Evolutionary conservation across 768 basidiomycete genomes (phyloP).

Genomic region (Sarcodon sp.): DNA sequence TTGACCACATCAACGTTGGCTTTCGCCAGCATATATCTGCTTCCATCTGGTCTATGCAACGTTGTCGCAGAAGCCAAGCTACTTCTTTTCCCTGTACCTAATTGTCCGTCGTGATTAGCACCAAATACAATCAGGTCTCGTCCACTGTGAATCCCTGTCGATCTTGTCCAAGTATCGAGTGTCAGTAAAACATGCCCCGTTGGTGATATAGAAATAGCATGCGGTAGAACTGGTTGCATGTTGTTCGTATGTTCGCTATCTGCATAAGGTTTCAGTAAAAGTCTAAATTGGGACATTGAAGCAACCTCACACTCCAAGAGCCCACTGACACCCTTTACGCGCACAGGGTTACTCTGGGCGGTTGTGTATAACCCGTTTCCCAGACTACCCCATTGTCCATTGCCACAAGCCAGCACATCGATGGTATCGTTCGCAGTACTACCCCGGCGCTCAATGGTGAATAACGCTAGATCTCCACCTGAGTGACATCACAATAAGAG

Average conservation of each 20-base stretch:
- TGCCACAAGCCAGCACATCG: conserved; percentile 66
- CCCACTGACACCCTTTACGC: conserved; percentile 72
- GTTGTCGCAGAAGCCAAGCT: conserved; percentile 41
- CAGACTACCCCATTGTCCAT: conserved; percentile 74
- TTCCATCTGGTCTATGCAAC: conserved; percentile 37
- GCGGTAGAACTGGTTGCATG: conserved; percentile 53
- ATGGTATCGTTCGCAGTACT: conserved; percentile 22
- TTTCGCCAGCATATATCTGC: conserved; percentile 44
- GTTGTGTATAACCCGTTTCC: conserved; percentile 58
- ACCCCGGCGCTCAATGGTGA: conserved; percentile 49
- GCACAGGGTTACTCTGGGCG: conserved; percentile 55
- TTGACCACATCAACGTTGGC: conserved; percentile 34
- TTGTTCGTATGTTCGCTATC: conserved; percentile 50
- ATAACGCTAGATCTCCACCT: conserved; percentile 73
- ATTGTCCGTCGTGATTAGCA: conserved; percentile 57
- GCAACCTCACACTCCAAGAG: conserved; percentile 68
- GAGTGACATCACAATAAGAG: background rate
- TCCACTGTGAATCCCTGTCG: conserved; percentile 35
- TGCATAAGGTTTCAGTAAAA: conserved; percentile 15
- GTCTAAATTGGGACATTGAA: background rate
- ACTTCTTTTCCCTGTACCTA: conserved; percentile 61
- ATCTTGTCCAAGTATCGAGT: conserved; percentile 44
- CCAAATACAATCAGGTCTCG: conserved; percentile 68
- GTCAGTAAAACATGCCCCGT: conserved; percentile 69
- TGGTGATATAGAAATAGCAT: conserved; percentile 53